Base-by-base conservation (phyloP, 805 yeast species). In the baker's yeast (Saccharomyces cerevisiae) region DNA sequence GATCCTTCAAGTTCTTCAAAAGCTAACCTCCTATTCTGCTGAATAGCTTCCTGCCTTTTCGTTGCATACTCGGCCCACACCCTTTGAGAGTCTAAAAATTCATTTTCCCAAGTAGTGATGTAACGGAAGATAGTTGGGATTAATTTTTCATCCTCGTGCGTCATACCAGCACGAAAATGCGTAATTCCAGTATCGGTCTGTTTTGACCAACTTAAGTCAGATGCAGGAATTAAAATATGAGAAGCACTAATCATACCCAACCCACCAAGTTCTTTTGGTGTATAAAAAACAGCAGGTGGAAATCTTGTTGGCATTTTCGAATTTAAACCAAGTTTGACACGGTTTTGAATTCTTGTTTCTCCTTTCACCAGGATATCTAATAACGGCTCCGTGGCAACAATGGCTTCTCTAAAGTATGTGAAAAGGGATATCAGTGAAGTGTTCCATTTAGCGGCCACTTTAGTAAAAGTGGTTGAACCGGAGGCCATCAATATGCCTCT, bases 261-360 rank as follows among this genome's bases (percentile, higher is more conserved):
- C 47, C 99, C 99, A 51, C 99, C 99, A 2, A 94, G 73, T 68
- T 94, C 99, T 61, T 91, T 92, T 0, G 99, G 99, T 0, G 99
- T 90, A 67, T 94, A 94, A 64, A 94, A 94, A 0, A 94, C 99
- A 2, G 97, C 97, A 0, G 99, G 99, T 2, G 99, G 99, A 72
- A 94, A 94, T 53, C 99, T 77, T 0, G 97, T 84, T 0, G 99
- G 99, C 99, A 94, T 94, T 70, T 94, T 94, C 13, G 98, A 92
- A 64, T 94, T 94, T 57, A 94, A 76, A 0, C 99, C 99, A 73
- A 92, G 80, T 67, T 94, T 94, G 21, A 94, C 96, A 59, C 96
- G 78, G 53, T 91, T 94, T 71, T 94, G 99, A 48, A 94, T 85
- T 64, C 87, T 85, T 0, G 97, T 91, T 65, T 94, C 99, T 60